Percentiles rank a stretch among this genome's conserved stretches.
These are phyloP conservation scores for Suillus lakei DNA, from an alignment of 768 basidiomycete genomes.

Conservation along the genomic window DNA sequence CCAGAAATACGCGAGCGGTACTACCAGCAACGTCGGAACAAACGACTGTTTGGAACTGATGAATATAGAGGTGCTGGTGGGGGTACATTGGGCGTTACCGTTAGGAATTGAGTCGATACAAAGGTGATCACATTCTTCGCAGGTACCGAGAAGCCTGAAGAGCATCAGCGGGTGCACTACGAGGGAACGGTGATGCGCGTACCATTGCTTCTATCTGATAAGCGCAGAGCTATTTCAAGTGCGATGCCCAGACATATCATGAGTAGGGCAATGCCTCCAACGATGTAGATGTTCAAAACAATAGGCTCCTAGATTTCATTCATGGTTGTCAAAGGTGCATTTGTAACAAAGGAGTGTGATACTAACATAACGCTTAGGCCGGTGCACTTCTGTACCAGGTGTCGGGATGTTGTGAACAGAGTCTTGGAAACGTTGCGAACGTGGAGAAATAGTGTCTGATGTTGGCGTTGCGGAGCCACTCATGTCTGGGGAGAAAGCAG, in stretches of 20 bases:
- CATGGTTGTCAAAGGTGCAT: neutral
- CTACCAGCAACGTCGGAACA: conserved; percentile 55
- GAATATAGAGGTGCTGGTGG: neutral
- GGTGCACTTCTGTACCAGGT: conserved; percentile 36
- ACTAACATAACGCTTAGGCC: conserved; percentile 50
- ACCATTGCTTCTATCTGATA: conserved; percentile 52
- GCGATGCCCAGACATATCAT: conserved; percentile 53
- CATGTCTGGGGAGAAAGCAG: conserved; percentile 10
- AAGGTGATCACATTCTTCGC: conserved; percentile 51
- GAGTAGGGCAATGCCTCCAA: conserved; percentile 42
- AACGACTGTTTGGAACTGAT: conserved; percentile 49
- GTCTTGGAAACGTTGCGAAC: conserved; percentile 45
- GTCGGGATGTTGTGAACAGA: conserved; percentile 56
- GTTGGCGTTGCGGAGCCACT: neutral
- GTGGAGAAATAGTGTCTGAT: conserved; percentile 6
- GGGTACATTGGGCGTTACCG: conserved; percentile 32
- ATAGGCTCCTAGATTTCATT: conserved; percentile 30
- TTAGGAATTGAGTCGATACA: conserved; percentile 50
- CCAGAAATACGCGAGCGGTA: conserved; percentile 57
- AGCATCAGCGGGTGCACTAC: conserved; percentile 12
- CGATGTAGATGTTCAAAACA: conserved; percentile 42
- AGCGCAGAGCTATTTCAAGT: conserved; percentile 47
- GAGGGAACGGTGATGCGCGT: conserved; percentile 19
- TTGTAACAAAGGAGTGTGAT: neutral
- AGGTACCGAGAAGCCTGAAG: conserved; percentile 58